A percentile compares a stretch with the other conserved stretches of the same genome.
These are phyloP conservation scores for Wickerhamiella occidentalis DNA, from an alignment of 805 yeast genomes.

Conservation along the genomic window DNA sequence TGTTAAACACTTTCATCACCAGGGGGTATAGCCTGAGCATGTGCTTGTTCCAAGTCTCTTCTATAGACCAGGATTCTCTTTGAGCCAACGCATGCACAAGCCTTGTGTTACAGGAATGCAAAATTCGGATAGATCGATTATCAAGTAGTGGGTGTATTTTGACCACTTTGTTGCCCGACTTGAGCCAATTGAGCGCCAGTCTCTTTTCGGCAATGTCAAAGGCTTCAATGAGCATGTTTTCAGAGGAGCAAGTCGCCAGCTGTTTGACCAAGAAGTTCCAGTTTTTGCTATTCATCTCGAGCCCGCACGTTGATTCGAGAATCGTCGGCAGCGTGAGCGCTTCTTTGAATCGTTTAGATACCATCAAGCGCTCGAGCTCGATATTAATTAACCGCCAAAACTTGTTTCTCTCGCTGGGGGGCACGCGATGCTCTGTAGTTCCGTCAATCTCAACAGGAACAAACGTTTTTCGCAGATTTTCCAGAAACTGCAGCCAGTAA, in stretches of 20 bases:
- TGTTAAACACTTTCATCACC: background rate
- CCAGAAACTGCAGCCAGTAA: conserved; percentile 16
- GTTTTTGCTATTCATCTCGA: conserved; percentile 3
- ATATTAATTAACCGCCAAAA: conserved; percentile 11
- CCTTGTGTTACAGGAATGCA: background rate
- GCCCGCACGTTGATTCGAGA: background rate
- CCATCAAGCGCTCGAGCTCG: conserved; percentile 12
- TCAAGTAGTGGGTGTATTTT: conserved; percentile 1
- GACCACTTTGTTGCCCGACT: background rate
- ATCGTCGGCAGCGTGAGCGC: conserved; percentile 13
- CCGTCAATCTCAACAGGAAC: conserved; percentile 7
- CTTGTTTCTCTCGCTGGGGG: conserved; percentile 10
- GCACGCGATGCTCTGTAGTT: background rate
- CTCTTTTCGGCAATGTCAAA: conserved; percentile 1
- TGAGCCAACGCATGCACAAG: background rate
- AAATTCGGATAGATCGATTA: conserved; percentile 2
- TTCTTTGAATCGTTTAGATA: background rate
- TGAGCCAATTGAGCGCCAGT: conserved; percentile 8
- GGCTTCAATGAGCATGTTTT: background rate
- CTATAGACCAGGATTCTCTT: background rate
- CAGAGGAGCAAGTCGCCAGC: conserved; percentile 1
- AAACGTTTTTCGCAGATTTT: conserved; percentile 4
- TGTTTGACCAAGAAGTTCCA: conserved; percentile 10
- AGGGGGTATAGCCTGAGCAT: background rate
- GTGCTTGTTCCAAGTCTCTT: background rate